phyloP scores from a whole-genome alignment of 257 asterid genomes.

The Solanum boliviense region DNA sequence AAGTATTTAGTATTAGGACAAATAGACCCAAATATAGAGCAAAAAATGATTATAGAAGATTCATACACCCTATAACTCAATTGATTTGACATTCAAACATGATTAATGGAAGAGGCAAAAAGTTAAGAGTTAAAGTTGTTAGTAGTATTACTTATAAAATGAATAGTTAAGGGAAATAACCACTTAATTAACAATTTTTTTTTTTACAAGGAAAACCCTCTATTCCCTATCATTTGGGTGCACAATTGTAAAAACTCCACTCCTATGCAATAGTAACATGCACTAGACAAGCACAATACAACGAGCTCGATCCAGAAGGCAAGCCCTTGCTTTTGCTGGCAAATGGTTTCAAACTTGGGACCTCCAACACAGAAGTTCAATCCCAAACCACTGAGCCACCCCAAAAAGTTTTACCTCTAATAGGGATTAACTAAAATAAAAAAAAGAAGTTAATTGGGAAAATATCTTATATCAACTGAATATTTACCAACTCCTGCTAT shows the following conservation, averaged over 20 bases:
- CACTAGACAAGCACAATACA: no score
- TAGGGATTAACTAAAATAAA: not conserved
- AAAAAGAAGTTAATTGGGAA: not conserved
- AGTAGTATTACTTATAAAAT: no score
- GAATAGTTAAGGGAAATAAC: not conserved
- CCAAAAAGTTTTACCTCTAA: not conserved
- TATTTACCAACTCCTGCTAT: not conserved
- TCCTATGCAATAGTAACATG: no score
- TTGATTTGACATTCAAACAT: not conserved
- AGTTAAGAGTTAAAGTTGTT: no score
- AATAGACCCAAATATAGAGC: not conserved
- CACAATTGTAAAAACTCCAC: no score
- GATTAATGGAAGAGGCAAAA: not conserved
- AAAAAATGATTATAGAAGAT: not conserved
- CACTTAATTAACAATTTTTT: not conserved
- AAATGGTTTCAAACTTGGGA: no score
- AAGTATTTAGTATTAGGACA: not conserved
- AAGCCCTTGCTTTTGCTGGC: no score
- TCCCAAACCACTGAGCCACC: not conserved
- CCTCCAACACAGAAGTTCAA: no score
- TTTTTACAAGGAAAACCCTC: no score
- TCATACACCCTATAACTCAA: not conserved
- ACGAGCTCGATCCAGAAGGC: no score
- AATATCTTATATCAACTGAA: not conserved
- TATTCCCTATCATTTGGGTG: rapidly evolving